These are phyloP conservation scores for Candida freyschussii DNA, from an alignment of 1,139 yeast genomes.

Conservation along the genomic window DNA sequence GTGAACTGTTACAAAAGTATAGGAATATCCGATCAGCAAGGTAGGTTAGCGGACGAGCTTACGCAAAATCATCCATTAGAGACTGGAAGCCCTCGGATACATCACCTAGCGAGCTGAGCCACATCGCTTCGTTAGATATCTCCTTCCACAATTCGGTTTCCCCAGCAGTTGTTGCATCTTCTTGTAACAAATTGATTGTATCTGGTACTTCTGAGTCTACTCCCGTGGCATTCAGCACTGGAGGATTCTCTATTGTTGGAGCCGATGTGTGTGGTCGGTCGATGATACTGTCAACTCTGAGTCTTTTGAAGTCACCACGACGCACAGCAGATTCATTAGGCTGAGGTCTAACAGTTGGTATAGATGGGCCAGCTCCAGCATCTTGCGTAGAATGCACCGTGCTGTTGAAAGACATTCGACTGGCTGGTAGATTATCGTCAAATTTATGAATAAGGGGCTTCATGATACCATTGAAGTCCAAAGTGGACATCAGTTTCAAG, in stretches of 20 bases:
- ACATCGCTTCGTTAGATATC: slow-evolving; percentile 67
- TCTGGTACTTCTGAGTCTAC: slow-evolving; percentile 20
- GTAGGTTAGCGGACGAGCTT: background rate
- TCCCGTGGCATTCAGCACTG: slow-evolving; percentile 16
- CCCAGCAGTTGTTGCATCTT: slow-evolving; percentile 30
- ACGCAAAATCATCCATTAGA: slow-evolving; percentile 22
- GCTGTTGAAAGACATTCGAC: slow-evolving; percentile 12
- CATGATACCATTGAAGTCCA: slow-evolving; percentile 69
- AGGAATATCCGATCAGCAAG: slow-evolving; percentile 1
- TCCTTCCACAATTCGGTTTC: slow-evolving; percentile 73
- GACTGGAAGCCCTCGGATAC: slow-evolving; percentile 31
- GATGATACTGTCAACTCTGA: slow-evolving; percentile 17
- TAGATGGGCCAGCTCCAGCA: background rate
- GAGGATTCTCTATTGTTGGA: slow-evolving; percentile 7
- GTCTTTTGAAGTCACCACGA: slow-evolving; percentile 10
- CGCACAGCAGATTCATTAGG: slow-evolving; percentile 9
- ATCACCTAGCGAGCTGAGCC: slow-evolving; percentile 44
- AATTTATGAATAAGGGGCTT: slow-evolving; percentile 50
- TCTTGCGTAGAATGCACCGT: slow-evolving; percentile 3
- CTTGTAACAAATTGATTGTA: slow-evolving; percentile 23
- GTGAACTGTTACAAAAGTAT: background rate
- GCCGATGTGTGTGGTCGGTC: slow-evolving; percentile 5
- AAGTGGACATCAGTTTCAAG: slow-evolving; percentile 54
- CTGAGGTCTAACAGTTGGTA: slow-evolving; percentile 2
- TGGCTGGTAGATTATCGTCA: slow-evolving; percentile 34